These are phyloP conservation scores for Hyaloscypha variabilis DNA, from an alignment of 495 filamentous ascomycete species.

Conservation along the genomic window DNA sequence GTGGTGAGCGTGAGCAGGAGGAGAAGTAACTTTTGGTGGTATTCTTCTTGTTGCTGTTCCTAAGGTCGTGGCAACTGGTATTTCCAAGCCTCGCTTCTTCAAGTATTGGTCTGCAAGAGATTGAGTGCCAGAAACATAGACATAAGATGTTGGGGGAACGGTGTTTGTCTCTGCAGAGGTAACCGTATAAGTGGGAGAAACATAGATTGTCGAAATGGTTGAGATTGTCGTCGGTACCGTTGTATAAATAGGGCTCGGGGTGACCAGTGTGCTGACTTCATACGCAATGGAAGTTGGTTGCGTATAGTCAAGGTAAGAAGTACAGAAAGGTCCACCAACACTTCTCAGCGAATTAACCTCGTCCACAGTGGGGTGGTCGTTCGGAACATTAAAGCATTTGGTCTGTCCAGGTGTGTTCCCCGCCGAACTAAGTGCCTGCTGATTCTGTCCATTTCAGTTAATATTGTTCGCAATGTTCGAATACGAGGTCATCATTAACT, in stretches of 20 bases:
- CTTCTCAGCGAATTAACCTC: not conserved
- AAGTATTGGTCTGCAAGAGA: not conserved
- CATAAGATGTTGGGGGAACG: not conserved
- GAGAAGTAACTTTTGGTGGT: not conserved
- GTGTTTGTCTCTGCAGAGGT: not conserved
- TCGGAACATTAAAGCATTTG: conserved; percentile 2
- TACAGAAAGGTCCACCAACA: conserved; percentile 7
- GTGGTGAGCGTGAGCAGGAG: not conserved
- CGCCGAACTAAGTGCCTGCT: not conserved
- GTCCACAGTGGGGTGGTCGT: conserved; percentile 1
- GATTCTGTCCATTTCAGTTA: not conserved
- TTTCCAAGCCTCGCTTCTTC: conserved; percentile 1
- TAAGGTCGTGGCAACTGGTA: not conserved
- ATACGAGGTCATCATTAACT: not conserved
- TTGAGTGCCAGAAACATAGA: not conserved
- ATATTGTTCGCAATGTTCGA: not conserved
- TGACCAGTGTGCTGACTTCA: not conserved
- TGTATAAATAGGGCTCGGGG: not conserved
- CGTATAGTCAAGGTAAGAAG: not conserved
- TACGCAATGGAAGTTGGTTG: not conserved
- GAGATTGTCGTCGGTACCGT: conserved; percentile 1
- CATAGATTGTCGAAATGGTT: not conserved
- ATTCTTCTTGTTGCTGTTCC: not conserved
- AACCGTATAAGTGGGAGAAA: not conserved
- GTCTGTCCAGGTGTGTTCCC: not conserved